Evolutionary conservation across 179 eudicot genomes (phyloP).

Genomic region (Beta macrorhiza): DNA sequence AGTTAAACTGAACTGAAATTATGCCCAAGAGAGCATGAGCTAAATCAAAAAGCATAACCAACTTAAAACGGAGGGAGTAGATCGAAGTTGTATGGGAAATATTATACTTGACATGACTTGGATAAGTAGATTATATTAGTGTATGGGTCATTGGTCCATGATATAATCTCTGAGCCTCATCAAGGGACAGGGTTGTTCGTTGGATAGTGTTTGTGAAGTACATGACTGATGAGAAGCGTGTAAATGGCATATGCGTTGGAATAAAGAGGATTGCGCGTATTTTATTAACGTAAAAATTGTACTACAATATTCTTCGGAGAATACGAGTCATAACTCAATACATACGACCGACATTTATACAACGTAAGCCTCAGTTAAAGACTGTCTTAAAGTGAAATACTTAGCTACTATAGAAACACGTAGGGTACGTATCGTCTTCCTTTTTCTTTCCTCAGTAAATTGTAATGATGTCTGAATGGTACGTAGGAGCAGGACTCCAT

Average conservation of each 20-base stretch:
- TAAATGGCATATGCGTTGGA: slow-evolving; percentile 22
- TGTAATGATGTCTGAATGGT: slow-evolving; percentile 24
- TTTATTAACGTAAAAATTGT: background rate
- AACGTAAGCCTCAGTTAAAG: slow-evolving; percentile 14
- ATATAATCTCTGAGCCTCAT: too few species aligned
- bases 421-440: slow-evolving; percentile 25
- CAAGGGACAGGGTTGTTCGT: too few species aligned
- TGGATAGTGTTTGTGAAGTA: background rate
- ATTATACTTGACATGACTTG: too few species aligned
- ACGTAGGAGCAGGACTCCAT: background rate
- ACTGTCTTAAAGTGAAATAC: slow-evolving; percentile 5
- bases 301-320: slow-evolving; percentile 7
- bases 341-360: slow-evolving; percentile 31
- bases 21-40: too few species aligned
- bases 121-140: too few species aligned
- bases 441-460: slow-evolving; percentile 16
- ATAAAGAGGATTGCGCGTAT: slow-evolving; percentile 15
- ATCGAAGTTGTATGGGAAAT: too few species aligned
- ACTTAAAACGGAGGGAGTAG: too few species aligned
- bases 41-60: too few species aligned
- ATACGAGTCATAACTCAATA: slow-evolving; percentile 12
- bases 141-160: too few species aligned
- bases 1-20: too few species aligned
- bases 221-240: slow-evolving; percentile 2
- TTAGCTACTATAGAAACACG: slow-evolving; percentile 19